Base-by-base conservation (phyloP, 2,329 filamentous ascomycete genomes). In the Pestalotiopsis sp. region DNA sequence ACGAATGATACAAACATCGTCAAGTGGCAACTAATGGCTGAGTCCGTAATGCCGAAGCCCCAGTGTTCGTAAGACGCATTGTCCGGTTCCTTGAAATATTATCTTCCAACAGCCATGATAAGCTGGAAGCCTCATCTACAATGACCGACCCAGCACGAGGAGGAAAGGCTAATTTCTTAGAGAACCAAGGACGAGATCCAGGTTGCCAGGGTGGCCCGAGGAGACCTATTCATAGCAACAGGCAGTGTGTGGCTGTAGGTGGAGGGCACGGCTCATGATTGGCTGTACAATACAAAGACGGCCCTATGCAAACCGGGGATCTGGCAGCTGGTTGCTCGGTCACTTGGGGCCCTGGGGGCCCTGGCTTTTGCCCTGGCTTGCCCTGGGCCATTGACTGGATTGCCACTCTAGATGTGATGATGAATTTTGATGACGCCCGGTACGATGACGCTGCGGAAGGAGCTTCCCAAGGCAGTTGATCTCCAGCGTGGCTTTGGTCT, bases 171-270 rank as follows among this genome's bases (percentile, higher is more conserved):
- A 24, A 40, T 52, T n/a, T 30, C 38, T 44, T 20, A 26, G 48
- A 10, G 11, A 14, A 64, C 7, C 38, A n/a, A 30, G 38, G 20
- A 35, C 17, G 10, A n/a, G 30, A 20, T 52, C 20, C 7, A 65
- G 30, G 63, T n/a, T n/a, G n/a, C n/a, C 56, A 20, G 40, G n/a
- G n/a, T n/a, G n/a, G 63, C 40, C 40, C 20, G 20, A 35, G 20
- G 61, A 35, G 24, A 35, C 22, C 20, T 65, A 65, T 65, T 65
- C 63, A 56, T 65, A 65, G 63, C 52, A 65, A 65, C 63, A 65
- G 63, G 48, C 48, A 57, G 63, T 62, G 48, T 64, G n/a, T 13
- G 11, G n/a, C 13, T 24, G n/a, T 59, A 59, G 56, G 24, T 59
- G 24, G 56, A 26, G 17, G 38, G 5, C 26, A 39, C 26, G 20